phyloP scores from a whole-genome alignment of 78 protist genomes.

The Creolimax fragrantissima region DNA sequence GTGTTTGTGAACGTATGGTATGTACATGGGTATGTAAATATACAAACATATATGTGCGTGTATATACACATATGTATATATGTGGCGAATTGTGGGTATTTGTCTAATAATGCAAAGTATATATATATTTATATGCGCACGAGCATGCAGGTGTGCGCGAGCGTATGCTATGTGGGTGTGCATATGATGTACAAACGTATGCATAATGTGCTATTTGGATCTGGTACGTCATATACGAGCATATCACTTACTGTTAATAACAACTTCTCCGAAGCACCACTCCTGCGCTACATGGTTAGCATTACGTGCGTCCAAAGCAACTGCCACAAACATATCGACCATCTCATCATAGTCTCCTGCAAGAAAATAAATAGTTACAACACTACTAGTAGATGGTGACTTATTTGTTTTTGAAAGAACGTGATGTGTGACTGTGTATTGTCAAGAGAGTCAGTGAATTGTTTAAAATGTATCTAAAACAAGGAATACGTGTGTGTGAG shows the following conservation, averaged over 20 bases:
- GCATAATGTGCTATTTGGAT: not conserved
- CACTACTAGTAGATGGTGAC: not conserved
- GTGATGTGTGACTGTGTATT: not conserved
- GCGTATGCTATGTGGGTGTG: not conserved
- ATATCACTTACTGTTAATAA: not conserved
- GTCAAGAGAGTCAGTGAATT: not conserved
- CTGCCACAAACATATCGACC: not conserved
- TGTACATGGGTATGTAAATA: not conserved
- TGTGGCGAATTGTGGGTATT: not conserved
- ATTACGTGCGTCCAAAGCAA: not conserved
- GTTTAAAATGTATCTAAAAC: not conserved
- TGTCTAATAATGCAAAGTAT: not conserved
- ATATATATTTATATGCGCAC: not conserved
- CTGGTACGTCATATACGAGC: not conserved
- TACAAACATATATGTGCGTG: not conserved
- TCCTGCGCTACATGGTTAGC: not conserved
- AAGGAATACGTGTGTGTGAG: not conserved
- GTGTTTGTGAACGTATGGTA: not conserved
- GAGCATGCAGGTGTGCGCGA: not conserved
- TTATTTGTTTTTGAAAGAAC: not conserved
- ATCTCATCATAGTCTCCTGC: not conserved
- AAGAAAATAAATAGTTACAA: not conserved
- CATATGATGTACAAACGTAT: not conserved
- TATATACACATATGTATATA: not conserved
- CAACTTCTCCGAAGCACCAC: not conserved